These are phyloP conservation scores for Penicillium janthinellum DNA, from an alignment of 2,329 filamentous ascomycete genomes.

Conservation along the genomic window DNA sequence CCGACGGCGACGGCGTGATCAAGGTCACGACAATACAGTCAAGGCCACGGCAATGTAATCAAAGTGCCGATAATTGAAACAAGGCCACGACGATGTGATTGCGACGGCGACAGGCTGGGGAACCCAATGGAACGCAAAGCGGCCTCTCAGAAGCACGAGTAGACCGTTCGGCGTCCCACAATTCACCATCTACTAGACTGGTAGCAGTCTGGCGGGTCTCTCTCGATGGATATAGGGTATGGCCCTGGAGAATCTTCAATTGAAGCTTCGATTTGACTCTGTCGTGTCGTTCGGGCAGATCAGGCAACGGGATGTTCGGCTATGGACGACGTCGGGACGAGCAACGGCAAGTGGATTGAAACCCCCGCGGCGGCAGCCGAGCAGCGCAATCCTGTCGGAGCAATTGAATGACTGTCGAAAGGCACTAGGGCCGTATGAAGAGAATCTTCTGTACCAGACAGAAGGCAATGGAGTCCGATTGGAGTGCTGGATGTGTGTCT, in stretches of 20 bases:
- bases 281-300: background rate
- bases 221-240: background rate
- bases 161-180: constrained; percentile 55
- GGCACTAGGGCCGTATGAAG: background rate
- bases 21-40: no score
- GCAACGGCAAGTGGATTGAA: constrained; percentile 9
- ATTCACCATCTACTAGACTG: constrained; percentile 43
- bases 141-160: constrained; percentile 50
- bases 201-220: constrained; percentile 20
- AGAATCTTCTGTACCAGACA: background rate
- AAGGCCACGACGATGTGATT: constrained; percentile 1
- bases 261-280: background rate
- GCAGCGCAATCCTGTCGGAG: background rate
- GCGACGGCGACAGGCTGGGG: constrained; percentile 41
- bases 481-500: background rate
- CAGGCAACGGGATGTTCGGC: background rate
- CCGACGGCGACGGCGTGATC: no score
- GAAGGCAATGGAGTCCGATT: background rate
- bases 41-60: constrained; percentile 1
- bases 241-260: background rate
- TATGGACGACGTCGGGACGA: constrained; percentile 1
- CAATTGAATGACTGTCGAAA: constrained; percentile 4
- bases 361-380: constrained; percentile 14
- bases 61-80: no score
- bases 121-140: constrained; percentile 56